Conservation (phyloP, 345 rosid genomes). For the Eucalyptus tenuipes region DNA sequence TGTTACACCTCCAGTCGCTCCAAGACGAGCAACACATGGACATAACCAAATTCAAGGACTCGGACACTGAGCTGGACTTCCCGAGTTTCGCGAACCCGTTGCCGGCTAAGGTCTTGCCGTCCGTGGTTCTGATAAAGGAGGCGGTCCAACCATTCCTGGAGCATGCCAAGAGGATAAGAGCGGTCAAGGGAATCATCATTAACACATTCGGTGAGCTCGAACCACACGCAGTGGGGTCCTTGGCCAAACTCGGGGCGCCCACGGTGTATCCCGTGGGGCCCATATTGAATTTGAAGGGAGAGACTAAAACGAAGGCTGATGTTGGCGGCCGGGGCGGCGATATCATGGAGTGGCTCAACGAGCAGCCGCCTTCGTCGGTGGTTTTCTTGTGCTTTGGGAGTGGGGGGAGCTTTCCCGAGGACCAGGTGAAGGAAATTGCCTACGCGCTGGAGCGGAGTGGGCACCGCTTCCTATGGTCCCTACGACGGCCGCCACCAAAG, state of each 20-base stretch:
- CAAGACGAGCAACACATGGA: slow-evolving; percentile 1
- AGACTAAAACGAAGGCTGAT: not conserved
- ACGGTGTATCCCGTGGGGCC: slow-evolving; percentile 43
- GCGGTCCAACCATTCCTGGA: not conserved
- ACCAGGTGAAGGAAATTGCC: slow-evolving; percentile 17
- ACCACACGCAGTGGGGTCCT: slow-evolving; percentile 6
- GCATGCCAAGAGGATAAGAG: not conserved
- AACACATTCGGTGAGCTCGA: slow-evolving; percentile 40
- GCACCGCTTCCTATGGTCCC: slow-evolving; percentile 1
- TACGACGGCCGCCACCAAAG: not conserved
- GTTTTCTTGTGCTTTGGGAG: slow-evolving; percentile 71
- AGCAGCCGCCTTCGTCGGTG: slow-evolving; percentile 35
- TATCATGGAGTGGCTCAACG: slow-evolving; percentile 34
- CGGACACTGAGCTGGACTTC: slow-evolving; percentile 9
- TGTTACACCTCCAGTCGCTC: slow-evolving; percentile 2
- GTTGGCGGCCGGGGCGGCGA: not conserved
- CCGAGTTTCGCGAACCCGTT: slow-evolving; percentile 16
- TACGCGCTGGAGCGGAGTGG: slow-evolving; percentile 6
- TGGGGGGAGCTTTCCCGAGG: slow-evolving; percentile 29
- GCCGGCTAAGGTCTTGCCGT: slow-evolving; percentile 26
- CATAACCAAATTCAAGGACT: slow-evolving; percentile 11
- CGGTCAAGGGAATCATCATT: slow-evolving; percentile 29
- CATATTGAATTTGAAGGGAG: slow-evolving; percentile 12
- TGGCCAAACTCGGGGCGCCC: not conserved
- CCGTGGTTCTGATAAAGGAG: not conserved